Percentiles rank a stretch among this genome's conserved stretches.
phyloP scores from a whole-genome alignment of 2,329 filamentous ascomycete species.

The Pseudocercospora pini-densiflorae region DNA sequence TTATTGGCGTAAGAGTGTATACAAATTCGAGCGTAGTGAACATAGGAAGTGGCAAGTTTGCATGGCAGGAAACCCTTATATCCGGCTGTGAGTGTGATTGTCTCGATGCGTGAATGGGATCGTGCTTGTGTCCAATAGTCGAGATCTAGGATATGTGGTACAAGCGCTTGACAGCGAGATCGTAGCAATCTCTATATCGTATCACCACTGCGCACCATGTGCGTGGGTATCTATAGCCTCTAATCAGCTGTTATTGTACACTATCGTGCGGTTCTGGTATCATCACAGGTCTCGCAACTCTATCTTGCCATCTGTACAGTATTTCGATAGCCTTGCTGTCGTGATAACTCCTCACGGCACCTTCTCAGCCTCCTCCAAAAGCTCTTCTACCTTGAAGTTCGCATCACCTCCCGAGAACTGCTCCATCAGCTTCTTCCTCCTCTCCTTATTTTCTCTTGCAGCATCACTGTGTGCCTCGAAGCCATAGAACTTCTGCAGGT shows the following conservation, averaged over 20 bases:
- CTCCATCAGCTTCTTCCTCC: constrained; percentile 72
- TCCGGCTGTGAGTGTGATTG: neutral
- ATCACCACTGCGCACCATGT: neutral
- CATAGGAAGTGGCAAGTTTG: neutral
- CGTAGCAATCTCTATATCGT: neutral
- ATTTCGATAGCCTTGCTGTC: too few relatives aligned
- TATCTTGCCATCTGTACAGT: neutral
- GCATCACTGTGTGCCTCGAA: constrained; percentile 63
- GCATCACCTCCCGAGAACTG: constrained; percentile 81
- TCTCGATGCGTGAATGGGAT: neutral
- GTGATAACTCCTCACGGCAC: constrained; percentile 47
- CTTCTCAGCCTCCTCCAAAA: constrained; percentile 89
- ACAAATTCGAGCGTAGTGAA: neutral
- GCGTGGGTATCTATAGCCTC: neutral
- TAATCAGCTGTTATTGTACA: neutral
- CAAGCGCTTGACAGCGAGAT: neutral
- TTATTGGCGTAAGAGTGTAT: neutral
- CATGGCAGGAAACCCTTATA: neutral
- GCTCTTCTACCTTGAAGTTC: constrained; percentile 78
- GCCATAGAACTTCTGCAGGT: constrained; percentile 89
- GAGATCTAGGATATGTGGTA: neutral
- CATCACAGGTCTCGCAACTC: neutral
- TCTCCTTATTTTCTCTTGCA: constrained; percentile 71
- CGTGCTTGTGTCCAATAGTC: neutral
- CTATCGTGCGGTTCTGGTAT: neutral